Percentiles rank a stretch among this genome's conserved stretches.
Evolutionary conservation across 805 yeast species (phyloP).

Genomic region (Lipomyces sp.): DNA sequence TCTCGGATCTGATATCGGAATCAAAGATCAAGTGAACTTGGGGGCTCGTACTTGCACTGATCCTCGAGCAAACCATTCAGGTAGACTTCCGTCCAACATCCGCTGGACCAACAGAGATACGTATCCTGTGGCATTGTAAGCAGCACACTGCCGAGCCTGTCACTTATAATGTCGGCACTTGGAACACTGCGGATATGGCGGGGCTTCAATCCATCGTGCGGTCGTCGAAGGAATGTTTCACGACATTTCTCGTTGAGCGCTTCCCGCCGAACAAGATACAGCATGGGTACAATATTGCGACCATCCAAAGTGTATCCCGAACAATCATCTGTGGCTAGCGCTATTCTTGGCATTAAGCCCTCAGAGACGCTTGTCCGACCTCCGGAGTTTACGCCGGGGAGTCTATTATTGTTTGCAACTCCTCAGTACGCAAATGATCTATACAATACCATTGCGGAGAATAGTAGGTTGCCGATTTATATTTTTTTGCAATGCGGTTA

Average conservation of each 20-base stretch:
- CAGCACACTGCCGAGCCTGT: too few species aligned
- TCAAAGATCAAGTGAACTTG: too few species aligned
- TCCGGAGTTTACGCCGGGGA: constrained; percentile 15
- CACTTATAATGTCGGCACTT: too few species aligned
- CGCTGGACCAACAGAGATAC: too few species aligned
- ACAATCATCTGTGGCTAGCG: background rate
- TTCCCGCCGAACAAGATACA: background rate
- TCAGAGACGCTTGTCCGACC: constrained; percentile 6
- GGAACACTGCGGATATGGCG: background rate
- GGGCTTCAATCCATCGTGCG: background rate
- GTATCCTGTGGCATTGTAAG: too few species aligned
- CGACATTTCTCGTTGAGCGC: too few species aligned
- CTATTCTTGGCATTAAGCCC: background rate
- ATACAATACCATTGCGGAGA: constrained; percentile 15
- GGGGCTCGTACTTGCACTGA: too few species aligned
- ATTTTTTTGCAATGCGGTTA: background rate
- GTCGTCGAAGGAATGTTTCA: background rate
- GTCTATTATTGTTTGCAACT: constrained; percentile 36
- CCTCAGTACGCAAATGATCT: constrained; percentile 38
- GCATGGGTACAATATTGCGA: constrained; percentile 22
- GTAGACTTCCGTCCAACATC: too few species aligned
- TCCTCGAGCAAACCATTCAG: too few species aligned
- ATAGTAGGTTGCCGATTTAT: constrained; percentile 1
- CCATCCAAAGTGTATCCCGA: constrained; percentile 9
- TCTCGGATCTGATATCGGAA: too few species aligned